Evolutionary conservation across 2,329 filamentous ascomycete genomes (phyloP), one percentile per base, ranked within the genome.

Genomic region (Penicillium sp.): DNA sequence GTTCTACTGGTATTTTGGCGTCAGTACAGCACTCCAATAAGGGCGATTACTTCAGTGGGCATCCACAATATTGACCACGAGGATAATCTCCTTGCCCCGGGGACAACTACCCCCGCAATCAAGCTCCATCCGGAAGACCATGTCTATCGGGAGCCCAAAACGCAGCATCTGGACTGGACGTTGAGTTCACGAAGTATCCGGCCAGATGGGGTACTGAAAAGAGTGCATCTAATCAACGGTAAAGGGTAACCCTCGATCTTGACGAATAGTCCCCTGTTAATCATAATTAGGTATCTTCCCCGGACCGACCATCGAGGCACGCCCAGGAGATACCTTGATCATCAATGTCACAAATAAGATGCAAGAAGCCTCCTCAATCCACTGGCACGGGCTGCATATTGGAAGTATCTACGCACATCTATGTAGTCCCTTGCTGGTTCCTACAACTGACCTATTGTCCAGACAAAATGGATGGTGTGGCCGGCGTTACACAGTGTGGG

Each of bases 391-490:
- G 5, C 61, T 76, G 1, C 66, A 73, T 54, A 69, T 75, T 58
- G 49, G 60, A 50, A 70, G 71, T 72, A 57, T 38, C 8, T 20
- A 35, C 5, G 15, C 32, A 20, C 7, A 20, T 32, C 32, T 10
- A 15, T 10, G 5, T 5, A 4, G 1, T 4, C 6, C 8, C 1
- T 18, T 33, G 6, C 7, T 20, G 50, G 10, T 35, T 20, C 18
- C 32, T 20, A 3, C 2, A 4, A 35, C 7, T 35, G 9, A 35
- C 32, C 8, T 35, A 3, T 35, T 10, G 10, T 45, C 1, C 49
- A 64, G 62, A 65, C 52, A 48, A 53, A 25, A 88, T 89, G 83
- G 88, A 92, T 66, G 88, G 88, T 0, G 81, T 84, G 0, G 70
- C 72, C 0, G 77, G 78, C 41, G 81, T 87, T 24, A 81, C 84